Conservation (phyloP, 2,329 filamentous ascomycete species). For the Exophiala phaeomuriformis region DNA sequence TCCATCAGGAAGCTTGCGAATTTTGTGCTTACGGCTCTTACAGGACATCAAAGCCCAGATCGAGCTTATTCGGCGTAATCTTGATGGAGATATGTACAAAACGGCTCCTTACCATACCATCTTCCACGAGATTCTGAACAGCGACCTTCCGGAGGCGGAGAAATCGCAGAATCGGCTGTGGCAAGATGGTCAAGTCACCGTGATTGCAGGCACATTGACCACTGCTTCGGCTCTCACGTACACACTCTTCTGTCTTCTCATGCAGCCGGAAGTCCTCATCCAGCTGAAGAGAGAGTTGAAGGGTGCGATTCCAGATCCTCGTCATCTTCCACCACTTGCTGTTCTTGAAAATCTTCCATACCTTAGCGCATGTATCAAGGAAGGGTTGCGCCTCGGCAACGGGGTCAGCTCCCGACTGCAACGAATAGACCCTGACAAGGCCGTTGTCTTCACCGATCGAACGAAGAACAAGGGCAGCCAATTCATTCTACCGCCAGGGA, state of each 20-base stretch:
- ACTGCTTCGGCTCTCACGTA: slow-evolving; percentile 8
- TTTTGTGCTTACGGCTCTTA: neutral
- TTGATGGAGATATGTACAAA: slow-evolving; percentile 6
- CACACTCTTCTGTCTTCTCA: slow-evolving; percentile 9
- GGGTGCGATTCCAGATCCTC: neutral
- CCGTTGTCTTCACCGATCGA: slow-evolving; percentile 9
- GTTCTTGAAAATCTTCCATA: slow-evolving; percentile 29
- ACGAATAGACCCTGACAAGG: slow-evolving; percentile 24
- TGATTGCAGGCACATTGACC: slow-evolving; percentile 13
- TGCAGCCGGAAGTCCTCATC: slow-evolving; percentile 4
- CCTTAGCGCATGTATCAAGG: slow-evolving; percentile 31
- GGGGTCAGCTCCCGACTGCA: slow-evolving; percentile 30
- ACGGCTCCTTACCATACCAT: slow-evolving; percentile 9
- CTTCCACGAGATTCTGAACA: slow-evolving; percentile 16
- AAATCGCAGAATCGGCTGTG: slow-evolving; percentile 12
- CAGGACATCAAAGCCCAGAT: slow-evolving; percentile 14
- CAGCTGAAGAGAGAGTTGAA: neutral
- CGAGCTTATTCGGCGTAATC: slow-evolving; percentile 5
- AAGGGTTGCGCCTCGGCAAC: slow-evolving; percentile 31
- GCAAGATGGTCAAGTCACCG: slow-evolving; percentile 13
- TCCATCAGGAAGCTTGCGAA: neutral
- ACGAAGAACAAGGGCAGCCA: neutral
- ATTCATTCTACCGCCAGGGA: slow-evolving; percentile 13
- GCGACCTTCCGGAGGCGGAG: slow-evolving; percentile 13
- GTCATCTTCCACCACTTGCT: neutral